These are phyloP conservation scores for Zymoseptoria pseudotritici DNA, from an alignment of 2,329 filamentous ascomycete species.

Conservation along the genomic window DNA sequence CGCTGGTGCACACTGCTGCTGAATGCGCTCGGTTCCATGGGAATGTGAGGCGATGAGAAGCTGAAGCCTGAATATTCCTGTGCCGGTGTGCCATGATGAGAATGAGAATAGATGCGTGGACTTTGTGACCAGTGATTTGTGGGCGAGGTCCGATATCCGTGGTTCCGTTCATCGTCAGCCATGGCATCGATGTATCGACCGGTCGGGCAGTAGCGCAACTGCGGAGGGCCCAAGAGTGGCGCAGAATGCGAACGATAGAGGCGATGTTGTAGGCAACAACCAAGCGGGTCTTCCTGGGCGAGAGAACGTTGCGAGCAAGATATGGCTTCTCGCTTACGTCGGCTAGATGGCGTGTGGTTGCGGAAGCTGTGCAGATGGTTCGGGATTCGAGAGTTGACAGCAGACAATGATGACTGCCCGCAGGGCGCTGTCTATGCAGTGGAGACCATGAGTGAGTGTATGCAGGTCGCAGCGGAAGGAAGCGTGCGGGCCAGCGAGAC, in stretches of 20 bases:
- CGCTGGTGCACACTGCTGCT: conserved; percentile 49
- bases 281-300: conserved; percentile 23
- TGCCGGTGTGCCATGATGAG: conserved; percentile 64
- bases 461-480: conserved; percentile 2
- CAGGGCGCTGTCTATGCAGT: conserved; percentile 1
- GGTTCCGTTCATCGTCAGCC: conserved; percentile 25
- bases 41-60: conserved; percentile 56
- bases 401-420: conserved; percentile 3
- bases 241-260: conserved; percentile 7
- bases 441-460: conserved; percentile 2
- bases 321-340: background rate
- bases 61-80: conserved; percentile 59
- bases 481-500: background rate
- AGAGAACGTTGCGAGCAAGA: conserved; percentile 15
- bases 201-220: conserved; percentile 1
- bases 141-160: conserved; percentile 24
- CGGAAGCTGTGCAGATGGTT: background rate
- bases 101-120: conserved; percentile 35
- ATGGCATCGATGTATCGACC: conserved; percentile 18
- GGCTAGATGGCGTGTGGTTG: conserved; percentile 1
- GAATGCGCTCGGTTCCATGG: conserved; percentile 48
- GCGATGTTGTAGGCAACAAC: conserved; percentile 15
- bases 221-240: background rate
- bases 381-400: conserved; percentile 5
- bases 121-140: conserved; percentile 21